Percentiles rank a stretch among this genome's conserved stretches.
These are phyloP conservation scores for Talaromyces nanjingensis DNA, from an alignment of 495 filamentous ascomycete genomes.

Conservation along the genomic window DNA sequence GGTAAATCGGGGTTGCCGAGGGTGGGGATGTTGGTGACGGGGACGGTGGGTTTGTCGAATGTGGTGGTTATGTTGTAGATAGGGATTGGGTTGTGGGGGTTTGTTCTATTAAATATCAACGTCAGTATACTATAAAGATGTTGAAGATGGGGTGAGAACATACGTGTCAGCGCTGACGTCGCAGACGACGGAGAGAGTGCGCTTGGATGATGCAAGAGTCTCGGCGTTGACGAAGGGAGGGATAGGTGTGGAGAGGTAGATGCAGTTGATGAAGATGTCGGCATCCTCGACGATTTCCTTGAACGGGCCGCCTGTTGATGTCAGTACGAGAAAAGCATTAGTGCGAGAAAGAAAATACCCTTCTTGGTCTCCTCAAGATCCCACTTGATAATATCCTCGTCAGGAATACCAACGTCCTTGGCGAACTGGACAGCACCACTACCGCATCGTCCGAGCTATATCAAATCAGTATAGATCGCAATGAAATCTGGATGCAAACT, in stretches of 20 bases:
- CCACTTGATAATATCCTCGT: constrained; percentile 77
- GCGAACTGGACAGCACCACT: constrained; percentile 77
- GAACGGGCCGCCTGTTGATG: constrained; percentile 70
- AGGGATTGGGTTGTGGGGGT: constrained; percentile 72
- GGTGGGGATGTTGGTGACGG: constrained; percentile 46
- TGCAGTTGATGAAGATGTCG: constrained; percentile 85
- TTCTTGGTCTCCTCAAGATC: constrained; percentile 79
- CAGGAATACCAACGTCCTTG: constrained; percentile 65
- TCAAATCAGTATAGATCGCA: constrained; percentile 5
- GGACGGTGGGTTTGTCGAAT: constrained; percentile 77
- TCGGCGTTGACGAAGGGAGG: constrained; percentile 67
- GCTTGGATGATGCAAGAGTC: constrained; percentile 57
- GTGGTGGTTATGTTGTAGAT: constrained; percentile 78
- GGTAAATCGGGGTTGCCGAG: constrained; percentile 46
- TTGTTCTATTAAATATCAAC: constrained; percentile 36
- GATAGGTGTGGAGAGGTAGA: constrained; percentile 68
- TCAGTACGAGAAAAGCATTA: not conserved
- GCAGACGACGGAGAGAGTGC: constrained; percentile 78
- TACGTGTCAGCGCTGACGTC: constrained; percentile 72
- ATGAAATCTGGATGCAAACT: constrained; percentile 13
- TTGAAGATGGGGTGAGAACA: constrained; percentile 8
- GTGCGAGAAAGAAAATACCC: constrained; percentile 16
- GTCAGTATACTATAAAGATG: not conserved
- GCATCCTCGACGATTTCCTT: constrained; percentile 67
- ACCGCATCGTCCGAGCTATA: constrained; percentile 72